phyloP scores from a whole-genome alignment of 345 rosid genomes.

The Euphorbia tirucalli region DNA sequence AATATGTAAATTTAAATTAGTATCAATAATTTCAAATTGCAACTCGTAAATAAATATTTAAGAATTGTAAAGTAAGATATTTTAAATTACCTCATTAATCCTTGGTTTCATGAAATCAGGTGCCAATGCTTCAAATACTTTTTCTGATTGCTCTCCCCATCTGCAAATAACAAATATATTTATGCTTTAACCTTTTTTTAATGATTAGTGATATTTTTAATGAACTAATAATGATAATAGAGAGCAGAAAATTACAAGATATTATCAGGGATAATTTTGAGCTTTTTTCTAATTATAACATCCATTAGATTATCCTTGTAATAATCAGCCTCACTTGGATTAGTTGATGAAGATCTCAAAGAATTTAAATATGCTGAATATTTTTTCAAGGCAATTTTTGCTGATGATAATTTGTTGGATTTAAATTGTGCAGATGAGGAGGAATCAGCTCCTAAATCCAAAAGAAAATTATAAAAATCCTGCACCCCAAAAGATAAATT shows the following conservation, averaged over 20 bases:
- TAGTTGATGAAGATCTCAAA: slow-evolving; percentile 26
- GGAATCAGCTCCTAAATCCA: slow-evolving; percentile 49
- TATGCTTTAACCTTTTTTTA: too few species aligned
- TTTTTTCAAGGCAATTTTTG: slow-evolving; percentile 41
- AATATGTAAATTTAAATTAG: too few species aligned
- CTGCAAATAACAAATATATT: too few species aligned
- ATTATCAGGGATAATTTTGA: slow-evolving; percentile 67
- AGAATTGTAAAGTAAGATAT: too few species aligned
- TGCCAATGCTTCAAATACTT: slow-evolving; percentile 55
- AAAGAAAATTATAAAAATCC: slow-evolving; percentile 82
- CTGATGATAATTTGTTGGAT: too few species aligned
- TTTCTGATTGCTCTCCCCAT: slow-evolving; percentile 69
- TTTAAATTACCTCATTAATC: slow-evolving; percentile 57
- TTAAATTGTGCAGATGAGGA: slow-evolving; percentile 19
- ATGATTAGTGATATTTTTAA: too few species aligned
- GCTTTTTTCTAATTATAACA: slow-evolving; percentile 61
- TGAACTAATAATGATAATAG: too few species aligned
- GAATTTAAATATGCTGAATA: slow-evolving; percentile 53
- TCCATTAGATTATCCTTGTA: slow-evolving; percentile 56
- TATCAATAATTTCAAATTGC: too few species aligned
- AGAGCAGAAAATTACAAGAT: slow-evolving; percentile 60
- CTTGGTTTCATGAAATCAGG: slow-evolving; percentile 86
- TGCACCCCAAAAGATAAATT: slow-evolving; percentile 59
- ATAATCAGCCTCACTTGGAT: slow-evolving; percentile 28
- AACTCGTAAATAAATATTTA: too few species aligned